These are phyloP conservation scores for Phycomyces nitens DNA, from an alignment of 192 early-diverging fungal species.

Conservation along the genomic window DNA sequence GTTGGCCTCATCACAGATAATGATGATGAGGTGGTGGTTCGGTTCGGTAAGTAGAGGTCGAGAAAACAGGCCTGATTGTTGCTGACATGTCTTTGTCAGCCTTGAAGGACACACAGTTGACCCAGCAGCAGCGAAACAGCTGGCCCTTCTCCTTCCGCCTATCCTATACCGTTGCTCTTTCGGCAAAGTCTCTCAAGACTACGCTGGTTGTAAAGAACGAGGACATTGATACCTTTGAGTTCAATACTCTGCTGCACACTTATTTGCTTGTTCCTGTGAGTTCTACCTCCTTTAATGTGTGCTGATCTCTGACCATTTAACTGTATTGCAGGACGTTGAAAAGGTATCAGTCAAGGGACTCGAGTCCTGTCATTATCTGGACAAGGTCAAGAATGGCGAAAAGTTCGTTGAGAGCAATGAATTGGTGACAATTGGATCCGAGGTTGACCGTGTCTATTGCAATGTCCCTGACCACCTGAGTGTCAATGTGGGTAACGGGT, in stretches of 20 bases:
- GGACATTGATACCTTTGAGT: constrained; percentile 65
- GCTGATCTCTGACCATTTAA: background rate
- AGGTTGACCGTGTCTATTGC: constrained; percentile 86
- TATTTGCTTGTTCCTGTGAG: constrained; percentile 73
- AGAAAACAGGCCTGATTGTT: constrained; percentile 1
- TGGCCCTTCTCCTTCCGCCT: constrained; percentile 79
- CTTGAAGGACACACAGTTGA: constrained; percentile 53
- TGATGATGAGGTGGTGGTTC: constrained; percentile 44
- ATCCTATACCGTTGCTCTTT: constrained; percentile 77
- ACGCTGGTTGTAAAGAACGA: constrained; percentile 73
- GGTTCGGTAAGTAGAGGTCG: constrained; percentile 42
- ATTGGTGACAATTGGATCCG: constrained; percentile 55
- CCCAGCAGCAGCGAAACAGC: constrained; percentile 44
- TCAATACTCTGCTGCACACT: constrained; percentile 91
- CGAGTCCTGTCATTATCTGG: constrained; percentile 54
- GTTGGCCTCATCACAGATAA: constrained; percentile 45
- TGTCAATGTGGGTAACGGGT: constrained; percentile 26
- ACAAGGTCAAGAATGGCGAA: constrained; percentile 63
- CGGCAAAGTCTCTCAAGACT: constrained; percentile 68
- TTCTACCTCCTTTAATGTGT: background rate
- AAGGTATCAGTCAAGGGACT: constrained; percentile 64
- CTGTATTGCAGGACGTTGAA: constrained; percentile 51
- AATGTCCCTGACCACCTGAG: constrained; percentile 50
- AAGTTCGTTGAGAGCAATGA: constrained; percentile 44
- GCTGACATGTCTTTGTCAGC: constrained; percentile 20